Percentiles rank a stretch among this genome's conserved stretches.
Evolutionary conservation across 441 rosid genomes (phyloP).

Genomic region (Capsella rubella): DNA sequence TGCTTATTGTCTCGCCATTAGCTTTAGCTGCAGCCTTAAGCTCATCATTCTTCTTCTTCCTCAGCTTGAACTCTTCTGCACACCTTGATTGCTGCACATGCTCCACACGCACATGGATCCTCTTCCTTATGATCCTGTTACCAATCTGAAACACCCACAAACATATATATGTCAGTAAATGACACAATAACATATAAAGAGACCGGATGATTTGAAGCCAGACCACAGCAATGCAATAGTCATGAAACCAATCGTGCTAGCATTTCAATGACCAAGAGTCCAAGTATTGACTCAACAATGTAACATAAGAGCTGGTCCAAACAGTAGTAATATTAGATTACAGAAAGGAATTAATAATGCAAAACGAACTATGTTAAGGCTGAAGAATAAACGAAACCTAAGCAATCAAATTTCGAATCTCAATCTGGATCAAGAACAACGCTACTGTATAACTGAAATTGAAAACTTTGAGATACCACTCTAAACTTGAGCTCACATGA

Average conservation of each 20-base stretch:
- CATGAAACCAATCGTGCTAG: not conserved
- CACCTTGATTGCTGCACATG: constrained; percentile 90
- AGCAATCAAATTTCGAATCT: not conserved
- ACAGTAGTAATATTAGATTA: no score
- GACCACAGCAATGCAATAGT: not conserved
- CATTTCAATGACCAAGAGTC: not conserved
- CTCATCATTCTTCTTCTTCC: constrained; percentile 76
- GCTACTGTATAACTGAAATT: not conserved
- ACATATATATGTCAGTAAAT: not conserved
- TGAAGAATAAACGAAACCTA: not conserved
- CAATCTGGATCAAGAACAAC: not conserved
- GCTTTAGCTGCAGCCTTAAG: constrained; percentile 90
- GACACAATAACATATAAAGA: no score
- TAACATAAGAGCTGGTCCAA: not conserved
- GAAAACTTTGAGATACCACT: not conserved
- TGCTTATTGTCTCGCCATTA: constrained; percentile 77
- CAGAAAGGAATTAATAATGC: not conserved
- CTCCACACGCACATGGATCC: constrained; percentile 87
- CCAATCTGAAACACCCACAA: constrained; percentile 59
- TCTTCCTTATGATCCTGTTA: constrained; percentile 78
- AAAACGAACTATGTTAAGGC: not conserved
- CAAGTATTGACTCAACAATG: not conserved
- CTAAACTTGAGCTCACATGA: not conserved
- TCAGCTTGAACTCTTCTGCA: constrained; percentile 71
- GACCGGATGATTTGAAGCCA: not conserved